Base-by-base conservation (phyloP, 352 stramenopile species). In the Phytopythium boreale region DNA sequence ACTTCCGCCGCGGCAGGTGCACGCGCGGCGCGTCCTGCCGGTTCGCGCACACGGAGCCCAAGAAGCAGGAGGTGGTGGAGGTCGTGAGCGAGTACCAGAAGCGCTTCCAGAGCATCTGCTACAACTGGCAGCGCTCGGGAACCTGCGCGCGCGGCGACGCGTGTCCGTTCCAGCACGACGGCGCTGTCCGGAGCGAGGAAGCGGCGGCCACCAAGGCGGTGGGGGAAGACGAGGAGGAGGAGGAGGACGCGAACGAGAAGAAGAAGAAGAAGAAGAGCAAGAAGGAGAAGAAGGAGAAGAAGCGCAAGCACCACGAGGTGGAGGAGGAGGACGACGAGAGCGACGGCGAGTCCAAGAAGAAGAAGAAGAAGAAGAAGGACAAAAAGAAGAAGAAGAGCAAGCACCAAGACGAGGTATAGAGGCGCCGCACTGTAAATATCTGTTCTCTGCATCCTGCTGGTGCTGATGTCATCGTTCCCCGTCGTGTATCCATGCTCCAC, bases 31-130 rank as follows among this genome's bases (percentile, higher is more conserved):
- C 76, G 20, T 83, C 75, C 7, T 90, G 81, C 52, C 75, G 75
- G 20, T 90, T 88, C 61, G 75, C 77, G 14, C 81, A 90, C 66
- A 82, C 75, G 17, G 74, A 69, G 12, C 37, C 76, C 14, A 55
- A 61, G 41, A 10, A 62, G 36, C 60, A 77, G 5, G 67, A 58
- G 29, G 69, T 72, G 15, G 77, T 88, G 27, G 75, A 88, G 52
- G 75, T 84, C 61, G 77, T 84, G 53, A 86, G 77, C 56, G 68
- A 75, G 59, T 86, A 87, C 64, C 77, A 88, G 62, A 86, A 88
- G 62, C 75, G 79, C 41, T 86, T 85, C 57, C 77, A 88, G 60
- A 86, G 75, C 29, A 68, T 86, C 22, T 87, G 79, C 62, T 87
- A 87, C 74, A 87, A 87, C 46, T 87, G 79, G 79, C 79, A 87